Evolutionary conservation across 1,284 basidiomycete species (phyloP), one percentile per base, ranked within the genome.

Genomic region (Ustilago hordei): DNA sequence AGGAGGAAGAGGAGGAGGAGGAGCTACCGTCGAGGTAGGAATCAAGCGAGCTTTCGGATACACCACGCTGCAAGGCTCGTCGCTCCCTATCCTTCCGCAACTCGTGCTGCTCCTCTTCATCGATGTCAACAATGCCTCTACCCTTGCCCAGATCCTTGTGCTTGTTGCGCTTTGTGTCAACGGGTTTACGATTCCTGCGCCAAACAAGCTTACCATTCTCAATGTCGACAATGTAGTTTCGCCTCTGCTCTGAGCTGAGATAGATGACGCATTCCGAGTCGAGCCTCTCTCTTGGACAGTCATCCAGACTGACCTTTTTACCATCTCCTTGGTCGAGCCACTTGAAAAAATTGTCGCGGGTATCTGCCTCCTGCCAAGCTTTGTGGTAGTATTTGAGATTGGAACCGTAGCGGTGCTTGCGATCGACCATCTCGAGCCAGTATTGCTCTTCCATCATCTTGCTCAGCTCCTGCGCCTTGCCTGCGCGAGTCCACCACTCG

Each of bases 271-370:
- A 78, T 87, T 93, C 92, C 78, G 88, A 90, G 71, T 93, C 92
- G 32, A 93, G 87, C 62, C 90, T 89, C 53, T 91, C 89, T 28
- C 92, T 87, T 0, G 92, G 88, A 78, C 92, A 92, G 78, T 92
- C 90, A 28, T 89, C 88, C 23, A 93, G 85, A 8, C 90, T 90
- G 8, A 93, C 80, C 28, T 90, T 84, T 79, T 91, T 92, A 2
- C 92, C 93, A 1, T 86, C 89, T 0, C 92, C 92, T 57, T 88
- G 84, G 79, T 93, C 92, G 8, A 93, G 89, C 92, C 92, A 92
- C 67, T 65, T 52, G 72, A 83, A 83, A 50, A 83, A 83, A 64
- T 83, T 83, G 8, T 82, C 60, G 8, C 59, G 55, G 17, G 77
- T 82, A n/a, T 81, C 70, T 8, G 59, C 54, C n/a, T 73, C 43